Percentiles rank a stretch among this genome's conserved stretches.
phyloP scores from a whole-genome alignment of 345 rosid species.

The Erodium maritimum region DNA sequence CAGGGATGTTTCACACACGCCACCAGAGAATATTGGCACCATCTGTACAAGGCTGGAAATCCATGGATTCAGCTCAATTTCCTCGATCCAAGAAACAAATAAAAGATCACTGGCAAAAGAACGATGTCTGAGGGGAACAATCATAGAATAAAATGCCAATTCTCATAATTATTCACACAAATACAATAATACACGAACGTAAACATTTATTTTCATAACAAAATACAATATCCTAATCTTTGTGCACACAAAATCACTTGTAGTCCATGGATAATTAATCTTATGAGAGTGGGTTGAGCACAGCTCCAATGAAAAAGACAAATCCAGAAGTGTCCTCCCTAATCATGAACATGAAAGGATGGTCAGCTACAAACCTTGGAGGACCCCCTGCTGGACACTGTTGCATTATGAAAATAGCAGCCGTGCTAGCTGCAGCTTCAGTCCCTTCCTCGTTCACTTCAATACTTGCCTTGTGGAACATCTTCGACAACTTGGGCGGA shows the following conservation, averaged over 20 bases:
- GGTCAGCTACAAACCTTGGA: conserved; percentile 11
- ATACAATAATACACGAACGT: no score
- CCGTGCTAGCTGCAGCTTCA: conserved; percentile 5
- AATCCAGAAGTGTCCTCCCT: conserved; percentile 4
- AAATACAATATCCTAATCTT: no score
- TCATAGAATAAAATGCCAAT: neutral
- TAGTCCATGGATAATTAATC: no score
- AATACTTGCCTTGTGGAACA: conserved; percentile 4
- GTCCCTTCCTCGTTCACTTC: conserved; percentile 13
- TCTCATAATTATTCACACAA: neutral
- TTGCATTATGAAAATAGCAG: no score
- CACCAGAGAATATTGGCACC: no score
- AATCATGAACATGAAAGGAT: conserved; percentile 14
- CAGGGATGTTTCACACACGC: no score
- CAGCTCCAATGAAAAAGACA: conserved; percentile 11
- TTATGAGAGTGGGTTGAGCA: neutral
- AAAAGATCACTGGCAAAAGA: no score
- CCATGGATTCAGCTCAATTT: no score
- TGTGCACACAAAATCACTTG: neutral
- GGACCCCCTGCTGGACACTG: neutral
- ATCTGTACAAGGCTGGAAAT: no score
- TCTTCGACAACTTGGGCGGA: neutral
- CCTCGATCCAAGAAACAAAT: no score
- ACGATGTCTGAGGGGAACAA: no score
- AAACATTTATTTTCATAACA: no score